Evolutionary conservation across 2,329 filamentous ascomycete species (phyloP).

Genomic region (Phialemonium atrogriseum): DNA sequence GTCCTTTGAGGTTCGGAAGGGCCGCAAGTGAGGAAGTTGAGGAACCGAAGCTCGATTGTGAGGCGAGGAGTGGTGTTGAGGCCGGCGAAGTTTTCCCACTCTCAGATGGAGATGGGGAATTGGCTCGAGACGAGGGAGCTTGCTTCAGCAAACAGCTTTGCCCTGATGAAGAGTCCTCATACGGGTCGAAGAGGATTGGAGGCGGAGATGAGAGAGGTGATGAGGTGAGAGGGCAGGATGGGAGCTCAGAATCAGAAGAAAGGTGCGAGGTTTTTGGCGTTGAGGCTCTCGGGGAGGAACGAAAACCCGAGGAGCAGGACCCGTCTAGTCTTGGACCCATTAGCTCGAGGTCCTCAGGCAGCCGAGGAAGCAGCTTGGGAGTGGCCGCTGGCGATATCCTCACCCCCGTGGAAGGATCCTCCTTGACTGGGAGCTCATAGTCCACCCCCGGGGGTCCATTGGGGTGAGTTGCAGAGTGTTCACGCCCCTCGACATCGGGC

Average conservation of each 20-base stretch:
- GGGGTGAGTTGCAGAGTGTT: too few species aligned
- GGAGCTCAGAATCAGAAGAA: constrained; percentile 10
- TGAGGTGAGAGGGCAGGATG: constrained; percentile 27
- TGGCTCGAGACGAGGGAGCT: background rate
- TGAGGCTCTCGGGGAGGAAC: constrained; percentile 13
- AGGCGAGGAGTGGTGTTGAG: constrained; percentile 24
- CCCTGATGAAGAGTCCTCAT: constrained; percentile 22
- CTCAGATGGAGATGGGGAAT: constrained; percentile 31
- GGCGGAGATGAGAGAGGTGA: constrained; percentile 52
- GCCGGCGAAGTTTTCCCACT: constrained; percentile 34
- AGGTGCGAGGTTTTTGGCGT: constrained; percentile 14
- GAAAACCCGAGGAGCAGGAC: background rate
- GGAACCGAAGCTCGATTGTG: constrained; percentile 19
- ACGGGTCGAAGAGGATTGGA: constrained; percentile 43
- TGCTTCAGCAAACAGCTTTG: constrained; percentile 20
- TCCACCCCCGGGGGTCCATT: too few species aligned
- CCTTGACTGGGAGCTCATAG: too few species aligned
- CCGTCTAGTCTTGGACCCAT: constrained; percentile 1
- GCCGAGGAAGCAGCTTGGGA: constrained; percentile 1
- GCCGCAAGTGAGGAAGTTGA: constrained; percentile 18
- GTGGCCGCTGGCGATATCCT: too few species aligned
- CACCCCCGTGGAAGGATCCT: too few species aligned
- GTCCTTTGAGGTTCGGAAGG: constrained; percentile 58
- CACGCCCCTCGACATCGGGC: too few species aligned
- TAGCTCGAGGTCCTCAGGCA: background rate